Base-by-base conservation (phyloP, 106 monocot species). In the Dendrobium nobile region DNA sequence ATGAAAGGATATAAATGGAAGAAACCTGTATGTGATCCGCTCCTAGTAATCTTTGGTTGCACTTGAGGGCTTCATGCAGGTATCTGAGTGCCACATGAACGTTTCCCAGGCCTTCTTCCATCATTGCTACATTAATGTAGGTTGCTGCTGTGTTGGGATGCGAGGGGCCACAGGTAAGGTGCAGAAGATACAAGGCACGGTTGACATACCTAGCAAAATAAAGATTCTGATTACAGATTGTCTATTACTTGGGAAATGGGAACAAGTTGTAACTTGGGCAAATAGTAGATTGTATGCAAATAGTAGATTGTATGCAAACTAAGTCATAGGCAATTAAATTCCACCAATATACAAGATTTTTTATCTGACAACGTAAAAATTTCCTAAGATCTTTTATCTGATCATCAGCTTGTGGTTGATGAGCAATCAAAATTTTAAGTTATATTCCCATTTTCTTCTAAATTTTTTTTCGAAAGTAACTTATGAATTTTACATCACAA, bases 141-240 rank as follows among this genome's bases (percentile, higher is more conserved):
- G 96, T 96, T 73, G 96, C 96, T 77, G 96, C 96, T 28, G 96
- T 96, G 79, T 96, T 96, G 28, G 96, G 96, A 79, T 96, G 96
- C 75, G 96, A 96, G 54, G 96, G 96, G 19, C 96, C 96, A 86
- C 93, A 96, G 54, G 90, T 94, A 44, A 96, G 61, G 85, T 96
- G 96, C 79, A 96, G 74, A 72, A 96, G 90, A 88, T 96, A 96
- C 58, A 96, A 82, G 59, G 96, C 96, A 80, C 96, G 93, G 56
- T 96, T 96, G 26, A 96, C 96, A 86, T 96, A 96, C 90, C 96
- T 96, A 84, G 55, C 3, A 78, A 31, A 72, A 31, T 72, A 40
- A 64, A 72, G 37, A 33, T 37, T 40, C 22, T 4, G 72, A 51
- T 72, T 72, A 8, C 22, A 40, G 72, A 51, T 72, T 72, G 27